Evolutionary conservation across 2,329 filamentous ascomycete genomes (phyloP).

Genomic region (Pseudopithomyces maydicus): DNA sequence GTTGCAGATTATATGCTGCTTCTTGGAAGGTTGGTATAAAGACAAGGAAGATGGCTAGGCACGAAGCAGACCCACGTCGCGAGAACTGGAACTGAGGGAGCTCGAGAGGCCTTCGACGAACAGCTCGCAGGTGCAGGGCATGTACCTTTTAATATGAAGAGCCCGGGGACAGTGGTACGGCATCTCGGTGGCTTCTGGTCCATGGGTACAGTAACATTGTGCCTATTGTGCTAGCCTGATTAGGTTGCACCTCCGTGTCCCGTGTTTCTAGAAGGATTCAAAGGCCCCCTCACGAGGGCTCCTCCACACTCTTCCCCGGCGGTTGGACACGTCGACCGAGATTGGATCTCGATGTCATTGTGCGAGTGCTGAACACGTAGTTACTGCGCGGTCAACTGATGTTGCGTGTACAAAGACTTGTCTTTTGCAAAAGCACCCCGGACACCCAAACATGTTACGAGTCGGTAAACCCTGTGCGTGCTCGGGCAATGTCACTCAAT

Average conservation of each 20-base stretch:
- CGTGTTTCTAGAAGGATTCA: constrained; percentile 40
- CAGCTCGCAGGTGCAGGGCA: constrained; percentile 18
- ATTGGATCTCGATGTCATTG: background rate
- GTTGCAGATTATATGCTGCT: constrained; percentile 24
- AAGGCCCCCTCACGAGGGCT: constrained; percentile 11
- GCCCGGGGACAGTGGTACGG: constrained; percentile 35
- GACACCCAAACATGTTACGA: background rate
- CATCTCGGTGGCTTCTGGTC: constrained; percentile 37
- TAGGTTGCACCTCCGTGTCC: constrained; percentile 35
- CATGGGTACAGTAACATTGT: constrained; percentile 44
- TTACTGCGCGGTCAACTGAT: background rate
- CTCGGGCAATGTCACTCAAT: constrained; percentile 22
- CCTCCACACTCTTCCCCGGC: constrained; percentile 10
- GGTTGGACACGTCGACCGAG: constrained; percentile 5
- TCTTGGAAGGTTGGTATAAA: constrained; percentile 11
- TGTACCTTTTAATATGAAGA: constrained; percentile 38
- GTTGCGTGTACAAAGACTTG: background rate
- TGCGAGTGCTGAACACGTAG: background rate
- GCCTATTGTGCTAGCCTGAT: constrained; percentile 29
- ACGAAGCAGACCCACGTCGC: constrained; percentile 28
- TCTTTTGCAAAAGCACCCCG: background rate
- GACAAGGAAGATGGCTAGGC: constrained; percentile 18
- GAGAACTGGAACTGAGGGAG: constrained; percentile 23
- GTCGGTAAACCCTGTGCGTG: background rate
- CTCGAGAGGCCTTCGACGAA: constrained; percentile 28